Percentiles rank a stretch among this genome's conserved stretches.
Conservation (phyloP, 106 monocot species). For the Iris macrosiphon region DNA sequence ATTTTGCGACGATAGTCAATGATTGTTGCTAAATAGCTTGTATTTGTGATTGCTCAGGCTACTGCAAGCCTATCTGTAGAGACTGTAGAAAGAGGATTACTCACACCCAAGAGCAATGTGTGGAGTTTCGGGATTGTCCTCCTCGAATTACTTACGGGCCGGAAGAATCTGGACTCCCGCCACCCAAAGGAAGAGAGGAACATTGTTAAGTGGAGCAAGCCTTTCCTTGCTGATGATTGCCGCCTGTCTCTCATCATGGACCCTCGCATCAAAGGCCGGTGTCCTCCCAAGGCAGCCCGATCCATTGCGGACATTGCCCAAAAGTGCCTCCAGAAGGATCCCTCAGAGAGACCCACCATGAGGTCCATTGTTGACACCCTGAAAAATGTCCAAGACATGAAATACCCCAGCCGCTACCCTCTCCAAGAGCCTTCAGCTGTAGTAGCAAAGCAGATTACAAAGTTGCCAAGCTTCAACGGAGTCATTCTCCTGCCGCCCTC, state of each 20-base stretch:
- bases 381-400: conserved; percentile 62
- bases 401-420: conserved; percentile 47
- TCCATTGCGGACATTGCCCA: conserved; percentile 64
- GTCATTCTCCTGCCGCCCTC: conserved; percentile 11
- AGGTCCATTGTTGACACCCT: conserved; percentile 54
- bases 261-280: conserved; percentile 70
- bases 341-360: conserved; percentile 86
- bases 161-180: conserved; percentile 48
- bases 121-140: conserved; percentile 84
- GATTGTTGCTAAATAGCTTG: too few species aligned
- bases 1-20: too few species aligned
- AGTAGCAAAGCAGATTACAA: conserved; percentile 44
- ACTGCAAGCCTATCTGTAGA: conserved; percentile 55
- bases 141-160: conserved; percentile 75
- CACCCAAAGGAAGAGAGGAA: conserved; percentile 72
- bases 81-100: conserved; percentile 58
- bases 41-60: too few species aligned
- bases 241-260: conserved; percentile 86
- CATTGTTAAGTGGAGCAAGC: conserved; percentile 77
- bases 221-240: conserved; percentile 74
- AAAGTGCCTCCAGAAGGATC: conserved; percentile 69
- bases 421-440: conserved; percentile 62
- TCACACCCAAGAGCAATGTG: conserved; percentile 92
- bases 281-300: conserved; percentile 62
- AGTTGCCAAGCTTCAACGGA: conserved; percentile 63